These are phyloP conservation scores for Candida tropicalis DNA, from an alignment of 1,139 yeast genomes.

Conservation along the genomic window DNA sequence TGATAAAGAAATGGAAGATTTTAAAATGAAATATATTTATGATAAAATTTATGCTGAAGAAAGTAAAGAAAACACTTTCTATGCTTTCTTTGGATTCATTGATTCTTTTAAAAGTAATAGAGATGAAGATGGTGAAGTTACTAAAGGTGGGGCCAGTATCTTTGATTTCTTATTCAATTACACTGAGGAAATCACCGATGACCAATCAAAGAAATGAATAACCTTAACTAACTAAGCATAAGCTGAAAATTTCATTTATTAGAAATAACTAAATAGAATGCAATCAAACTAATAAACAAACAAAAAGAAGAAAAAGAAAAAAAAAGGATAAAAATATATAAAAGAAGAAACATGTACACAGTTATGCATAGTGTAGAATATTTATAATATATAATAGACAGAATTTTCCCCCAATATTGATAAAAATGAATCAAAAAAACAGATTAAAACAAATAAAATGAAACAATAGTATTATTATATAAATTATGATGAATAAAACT, in stretches of 20 bases:
- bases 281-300: background rate
- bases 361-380: background rate
- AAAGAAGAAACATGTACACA: background rate
- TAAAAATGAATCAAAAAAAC: background rate
- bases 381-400: background rate
- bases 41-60: conserved; percentile 93
- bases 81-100: conserved; percentile 85
- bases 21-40: conserved; percentile 86
- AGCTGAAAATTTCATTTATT: too few relatives aligned
- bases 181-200: conserved; percentile 9
- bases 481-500: background rate
- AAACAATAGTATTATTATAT: background rate
- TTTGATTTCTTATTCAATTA: conserved; percentile 61
- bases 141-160: conserved; percentile 33
- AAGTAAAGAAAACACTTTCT: conserved; percentile 80
- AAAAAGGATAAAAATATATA: background rate
- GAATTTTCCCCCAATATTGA: background rate
- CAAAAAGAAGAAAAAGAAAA: background rate
- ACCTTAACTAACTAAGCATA: too few relatives aligned
- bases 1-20: conserved; percentile 72
- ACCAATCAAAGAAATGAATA: background rate
- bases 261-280: too few relatives aligned
- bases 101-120: conserved; percentile 61
- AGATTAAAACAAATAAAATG: background rate
- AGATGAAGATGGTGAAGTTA: conserved; percentile 22